Evolutionary conservation across 441 rosid species (phyloP), one percentile per base, ranked within the genome.

Genomic region (Geranium incanum): DNA sequence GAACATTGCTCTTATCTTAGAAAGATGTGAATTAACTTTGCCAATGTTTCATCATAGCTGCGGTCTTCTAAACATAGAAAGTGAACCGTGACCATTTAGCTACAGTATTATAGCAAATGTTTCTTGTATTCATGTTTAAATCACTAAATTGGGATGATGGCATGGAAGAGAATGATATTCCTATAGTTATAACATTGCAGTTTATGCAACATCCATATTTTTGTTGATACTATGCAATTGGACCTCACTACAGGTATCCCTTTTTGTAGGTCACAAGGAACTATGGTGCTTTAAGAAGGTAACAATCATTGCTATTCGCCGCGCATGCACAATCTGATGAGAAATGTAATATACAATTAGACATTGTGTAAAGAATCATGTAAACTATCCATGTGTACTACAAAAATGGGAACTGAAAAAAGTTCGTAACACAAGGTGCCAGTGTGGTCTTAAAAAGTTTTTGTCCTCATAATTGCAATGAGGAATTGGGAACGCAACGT

Each of bases 271-370:
- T 87, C 67, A 85, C 93, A 1, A 89, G 88, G 86, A 92, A 85
- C 74, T 92, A 94, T 66, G 99, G 97, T 69, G 91, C 97, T 81
- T 82, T 94, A 74, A 87, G 99, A 84, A 86, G 95, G 79, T 88
- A 84, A 78, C 50, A 16, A 55, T 74, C 4, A 13, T 23, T 15
- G 9, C 33, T 62, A 55, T 48, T 48, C 2, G 59, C 59, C 2
- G 33, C 33, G 33, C 33, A 28, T 28, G 33, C 33, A 28, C 33
- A 28, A 28, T 28, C 33, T 28, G 33, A 28, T 2, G 33, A 28
- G 33, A 28, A 28, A 28, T 28, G 33, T 28, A 28, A 28, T 28
- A 28, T 28, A 28, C 33, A 28, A 28, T 28, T 28, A 28, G 33
- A 28, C 33, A 28, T 43, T 43, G 50, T 43, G 50, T 43, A 43